Base-by-base conservation (phyloP, 768 basidiomycete genomes). In the Pisolithus albus region DNA sequence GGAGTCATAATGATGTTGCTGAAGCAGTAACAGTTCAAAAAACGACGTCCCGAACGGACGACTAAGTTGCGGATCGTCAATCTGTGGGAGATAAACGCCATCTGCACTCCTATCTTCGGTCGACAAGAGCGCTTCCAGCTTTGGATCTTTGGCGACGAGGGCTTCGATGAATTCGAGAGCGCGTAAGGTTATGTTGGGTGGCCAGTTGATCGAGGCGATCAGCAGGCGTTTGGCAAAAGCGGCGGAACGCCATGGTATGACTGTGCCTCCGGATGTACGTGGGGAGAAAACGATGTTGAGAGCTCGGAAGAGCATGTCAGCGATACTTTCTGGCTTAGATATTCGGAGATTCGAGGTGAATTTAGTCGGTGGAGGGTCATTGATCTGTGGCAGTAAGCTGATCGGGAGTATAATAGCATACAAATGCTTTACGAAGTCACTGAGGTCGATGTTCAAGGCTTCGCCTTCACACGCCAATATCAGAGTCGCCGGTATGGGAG, bases 381-480 rank as follows among this genome's bases (percentile, higher is more conserved):
- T 89, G 55, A 90, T 72, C 55, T 82, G 79, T 8, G 79, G 74
- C 59, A 79, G 26, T 11, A 45, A 28, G n/a, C 43, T 45, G 43
- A 45, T 6, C 4, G 87, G 81, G 9, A 86, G 75, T 57, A 99
- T 81, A 56, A 93, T 77, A 19, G 81, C 74, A 72, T 95, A 98
- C 8, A 99, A 78, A 19, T 82, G 79, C 46, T 83, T 80, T 65
- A 91, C 78, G 64, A 99, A 97, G 61, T 94, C 95, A 61, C 74
- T 77, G 50, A 45, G 78, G 75, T 98, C 96, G 63, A 99, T 90
- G 61, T 92, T 93, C 59, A 99, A 77, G 16, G 96, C 92, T 72
- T 99, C 96, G 52, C 93, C 92, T 95, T 26, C 26, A 26, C 16
- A n/a, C 4, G 2, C 19, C 8, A 46, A 45, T 41, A 40, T 32